These are phyloP conservation scores for Ascochyta clinopodiicola DNA, from an alignment of 2,329 filamentous ascomycete genomes.

Conservation along the genomic window DNA sequence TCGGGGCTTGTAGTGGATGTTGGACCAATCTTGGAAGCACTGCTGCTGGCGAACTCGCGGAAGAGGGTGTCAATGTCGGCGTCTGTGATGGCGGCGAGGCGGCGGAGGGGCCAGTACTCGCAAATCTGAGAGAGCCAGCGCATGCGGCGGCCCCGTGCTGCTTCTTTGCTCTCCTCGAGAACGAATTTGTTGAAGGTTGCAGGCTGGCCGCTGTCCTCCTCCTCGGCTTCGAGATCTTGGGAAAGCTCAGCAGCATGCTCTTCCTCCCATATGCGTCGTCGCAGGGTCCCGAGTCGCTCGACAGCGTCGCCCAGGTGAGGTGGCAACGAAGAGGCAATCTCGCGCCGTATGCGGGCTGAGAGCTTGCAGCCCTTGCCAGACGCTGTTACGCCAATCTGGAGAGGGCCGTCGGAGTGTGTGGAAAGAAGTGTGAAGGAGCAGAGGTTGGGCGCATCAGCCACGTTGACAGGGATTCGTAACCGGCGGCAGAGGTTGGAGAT, in stretches of 20 bases:
- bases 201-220: slow-evolving; percentile 74
- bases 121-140: slow-evolving; percentile 95
- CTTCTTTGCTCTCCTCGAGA: slow-evolving; percentile 73
- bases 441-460: slow-evolving; percentile 82
- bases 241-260: slow-evolving; percentile 59
- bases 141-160: slow-evolving; percentile 80
- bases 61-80: slow-evolving; percentile 79
- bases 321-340: slow-evolving; percentile 83
- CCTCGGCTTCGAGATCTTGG: slow-evolving; percentile 56
- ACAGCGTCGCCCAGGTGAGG: slow-evolving; percentile 77
- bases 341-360: slow-evolving; percentile 84
- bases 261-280: slow-evolving; percentile 51
- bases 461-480: slow-evolving; percentile 89
- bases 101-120: slow-evolving; percentile 94
- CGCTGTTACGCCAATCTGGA: slow-evolving; percentile 95
- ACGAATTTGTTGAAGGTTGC: slow-evolving; percentile 86
- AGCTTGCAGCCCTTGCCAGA: slow-evolving; percentile 95
- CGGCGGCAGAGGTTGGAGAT: slow-evolving; percentile 78
- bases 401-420: slow-evolving; percentile 85
- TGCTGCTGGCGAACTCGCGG: slow-evolving; percentile 67
- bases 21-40: slow-evolving; percentile 40
- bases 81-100: slow-evolving; percentile 80
- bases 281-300: slow-evolving; percentile 70
- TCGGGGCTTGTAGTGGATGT: slow-evolving; percentile 24
- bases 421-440: slow-evolving; percentile 91